A percentile compares a stretch with the other conserved stretches of the same genome.
These are phyloP conservation scores for Tricholoma hemisulphureum DNA, from an alignment of 768 basidiomycete genomes.

Conservation along the genomic window DNA sequence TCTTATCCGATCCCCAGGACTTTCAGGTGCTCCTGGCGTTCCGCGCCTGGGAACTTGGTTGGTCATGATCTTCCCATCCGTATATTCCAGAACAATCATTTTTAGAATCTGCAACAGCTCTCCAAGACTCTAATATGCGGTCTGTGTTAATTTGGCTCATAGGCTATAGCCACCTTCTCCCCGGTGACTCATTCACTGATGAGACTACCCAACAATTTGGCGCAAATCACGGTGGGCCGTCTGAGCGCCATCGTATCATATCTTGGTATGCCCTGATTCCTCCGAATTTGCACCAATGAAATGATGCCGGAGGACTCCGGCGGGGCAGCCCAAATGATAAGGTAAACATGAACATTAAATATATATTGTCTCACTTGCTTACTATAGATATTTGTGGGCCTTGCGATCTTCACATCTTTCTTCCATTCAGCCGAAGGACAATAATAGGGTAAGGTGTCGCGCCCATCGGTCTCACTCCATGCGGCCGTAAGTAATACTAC, in stretches of 20 bases:
- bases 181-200: not conserved
- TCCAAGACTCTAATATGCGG: not conserved
- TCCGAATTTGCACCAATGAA: not conserved
- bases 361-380: not conserved
- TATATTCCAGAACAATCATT: conserved; percentile 1
- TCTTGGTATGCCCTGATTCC: not conserved
- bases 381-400: not conserved
- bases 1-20: conserved; percentile 14
- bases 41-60: conserved; percentile 10
- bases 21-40: conserved; percentile 3
- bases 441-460: not conserved
- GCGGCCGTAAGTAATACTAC: too few species aligned
- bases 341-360: not conserved
- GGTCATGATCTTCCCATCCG: conserved; percentile 2
- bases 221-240: not conserved
- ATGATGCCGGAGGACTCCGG: not conserved
- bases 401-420: not conserved
- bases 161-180: not conserved
- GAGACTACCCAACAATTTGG: too few species aligned
- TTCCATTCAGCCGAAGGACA: not conserved
- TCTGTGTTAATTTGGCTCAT: too few species aligned
- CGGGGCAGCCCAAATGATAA: not conserved
- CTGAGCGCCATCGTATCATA: not conserved
- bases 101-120: not conserved
- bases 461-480: not conserved